phyloP scores from a whole-genome alignment of 2,329 filamentous ascomycete genomes.

The Paecilomyces sp. region DNA sequence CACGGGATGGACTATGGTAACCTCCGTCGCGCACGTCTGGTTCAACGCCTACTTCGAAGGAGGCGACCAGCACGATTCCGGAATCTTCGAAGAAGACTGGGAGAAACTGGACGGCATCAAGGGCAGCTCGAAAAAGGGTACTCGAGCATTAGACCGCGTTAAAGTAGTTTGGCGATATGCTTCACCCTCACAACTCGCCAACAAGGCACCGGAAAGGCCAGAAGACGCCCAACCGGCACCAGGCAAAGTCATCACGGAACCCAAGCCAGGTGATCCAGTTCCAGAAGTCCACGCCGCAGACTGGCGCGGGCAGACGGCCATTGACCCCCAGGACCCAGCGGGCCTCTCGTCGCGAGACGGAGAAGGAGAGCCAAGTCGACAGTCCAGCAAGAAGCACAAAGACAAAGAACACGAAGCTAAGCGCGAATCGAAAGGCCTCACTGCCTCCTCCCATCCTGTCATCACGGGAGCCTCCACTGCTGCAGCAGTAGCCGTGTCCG shows the following conservation, averaged over 20 bases:
- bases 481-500: background rate
- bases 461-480: slow-evolving; percentile 6
- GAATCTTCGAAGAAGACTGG: slow-evolving; percentile 65
- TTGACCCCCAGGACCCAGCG: background rate
- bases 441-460: slow-evolving; percentile 4
- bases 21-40: slow-evolving; percentile 90
- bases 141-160: slow-evolving; percentile 70
- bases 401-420: background rate
- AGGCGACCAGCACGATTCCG: slow-evolving; percentile 61
- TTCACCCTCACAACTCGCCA: slow-evolving; percentile 9
- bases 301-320: slow-evolving; percentile 57
- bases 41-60: slow-evolving; percentile 95
- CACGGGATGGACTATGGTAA: slow-evolving; percentile 78
- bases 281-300: slow-evolving; percentile 63
- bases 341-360: slow-evolving; percentile 5
- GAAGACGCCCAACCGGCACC: slow-evolving; percentile 13
- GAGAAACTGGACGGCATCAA: slow-evolving; percentile 90
- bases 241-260: slow-evolving; percentile 53
- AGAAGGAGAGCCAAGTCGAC: background rate
- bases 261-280: slow-evolving; percentile 59
- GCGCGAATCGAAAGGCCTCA: slow-evolving; percentile 17
- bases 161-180: slow-evolving; percentile 73
- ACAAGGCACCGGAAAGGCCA: slow-evolving; percentile 11
- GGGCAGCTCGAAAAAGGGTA: slow-evolving; percentile 75
- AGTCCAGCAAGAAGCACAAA: background rate